Conservation (phyloP, 352 stramenopile species). For the Peronospora belbahrii region DNA sequence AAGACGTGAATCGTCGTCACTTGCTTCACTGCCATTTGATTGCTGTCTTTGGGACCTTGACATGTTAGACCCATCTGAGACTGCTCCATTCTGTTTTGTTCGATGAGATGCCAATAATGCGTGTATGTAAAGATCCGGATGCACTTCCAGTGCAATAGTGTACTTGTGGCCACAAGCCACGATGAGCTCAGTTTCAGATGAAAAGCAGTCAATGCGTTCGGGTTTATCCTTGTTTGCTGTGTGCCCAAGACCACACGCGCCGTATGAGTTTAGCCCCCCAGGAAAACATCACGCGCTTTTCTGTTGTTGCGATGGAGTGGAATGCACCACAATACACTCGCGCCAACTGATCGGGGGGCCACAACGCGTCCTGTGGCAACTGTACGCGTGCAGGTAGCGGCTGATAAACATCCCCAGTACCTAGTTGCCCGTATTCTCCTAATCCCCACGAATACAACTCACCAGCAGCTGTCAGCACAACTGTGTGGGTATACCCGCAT, state of each 20-base stretch:
- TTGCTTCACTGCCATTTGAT: conserved; percentile 19
- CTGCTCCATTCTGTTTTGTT: conserved; percentile 4
- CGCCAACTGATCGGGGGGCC: conserved; percentile 34
- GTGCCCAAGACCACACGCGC: conserved; percentile 69
- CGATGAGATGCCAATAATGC: neutral
- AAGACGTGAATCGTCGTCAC: conserved; percentile 17
- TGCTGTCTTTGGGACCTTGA: conserved; percentile 7
- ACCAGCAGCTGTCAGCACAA: conserved; percentile 64
- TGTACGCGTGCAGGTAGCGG: conserved; percentile 61
- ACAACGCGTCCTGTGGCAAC: conserved; percentile 31
- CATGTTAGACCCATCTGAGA: conserved; percentile 8
- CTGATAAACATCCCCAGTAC: conserved; percentile 82
- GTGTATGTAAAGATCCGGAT: conserved; percentile 17
- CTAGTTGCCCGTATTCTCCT: conserved; percentile 87
- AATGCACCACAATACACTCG: conserved; percentile 76
- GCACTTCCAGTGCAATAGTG: conserved; percentile 60
- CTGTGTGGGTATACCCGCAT: conserved; percentile 83
- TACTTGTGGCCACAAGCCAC: conserved; percentile 80
- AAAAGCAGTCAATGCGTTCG: conserved; percentile 71
- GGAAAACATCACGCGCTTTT: conserved; percentile 55
- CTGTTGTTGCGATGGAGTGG: conserved; percentile 64
- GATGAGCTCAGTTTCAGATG: conserved; percentile 37
- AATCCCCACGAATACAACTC: conserved; percentile 87
- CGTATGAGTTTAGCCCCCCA: conserved; percentile 80
- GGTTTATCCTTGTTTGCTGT: conserved; percentile 74